Conservation (phyloP, 805 yeast species). For the Debaryomyces hansenii region DNA sequence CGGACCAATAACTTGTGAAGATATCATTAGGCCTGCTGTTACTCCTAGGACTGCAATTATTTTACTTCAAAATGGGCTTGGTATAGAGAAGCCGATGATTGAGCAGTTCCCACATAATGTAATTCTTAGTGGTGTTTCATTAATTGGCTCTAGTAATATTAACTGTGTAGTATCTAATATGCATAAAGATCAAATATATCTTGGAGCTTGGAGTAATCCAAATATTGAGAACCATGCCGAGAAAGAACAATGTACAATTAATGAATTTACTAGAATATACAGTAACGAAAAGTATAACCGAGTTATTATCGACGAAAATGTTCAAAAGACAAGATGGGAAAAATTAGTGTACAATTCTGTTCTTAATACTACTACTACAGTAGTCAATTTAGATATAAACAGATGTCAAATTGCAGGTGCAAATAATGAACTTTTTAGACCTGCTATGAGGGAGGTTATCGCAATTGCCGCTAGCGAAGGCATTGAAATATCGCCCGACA, state of each 20-base stretch:
- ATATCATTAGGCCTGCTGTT: conserved; percentile 39
- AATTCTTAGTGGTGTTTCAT: conserved; percentile 36
- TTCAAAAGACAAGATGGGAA: conserved; percentile 37
- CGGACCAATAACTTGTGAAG: conserved; percentile 39
- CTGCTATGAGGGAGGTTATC: conserved; percentile 68
- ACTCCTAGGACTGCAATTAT: conserved; percentile 26
- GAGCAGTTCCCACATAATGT: conserved; percentile 31
- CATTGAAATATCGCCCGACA: conserved; percentile 48
- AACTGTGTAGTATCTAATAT: conserved; percentile 18
- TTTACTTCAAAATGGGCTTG: conserved; percentile 42
- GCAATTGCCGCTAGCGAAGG: conserved; percentile 72
- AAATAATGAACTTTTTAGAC: conserved; percentile 34
- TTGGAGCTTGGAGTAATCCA: conserved; percentile 21
- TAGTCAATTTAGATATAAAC: conserved; percentile 32
- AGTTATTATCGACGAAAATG: conserved; percentile 26
- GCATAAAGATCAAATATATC: conserved; percentile 18
- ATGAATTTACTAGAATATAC: conserved; percentile 25
- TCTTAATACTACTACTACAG: conserved; percentile 34
- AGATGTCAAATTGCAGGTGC: conserved; percentile 36
- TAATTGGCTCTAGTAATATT: conserved; percentile 34
- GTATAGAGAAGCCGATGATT: conserved; percentile 33
- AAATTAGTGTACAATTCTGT: conserved; percentile 38
- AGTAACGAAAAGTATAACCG: conserved; percentile 24
- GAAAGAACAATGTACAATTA: conserved; percentile 10
- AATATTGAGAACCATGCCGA: conserved; percentile 5